These are phyloP conservation scores for Syzygium malaccense DNA, from an alignment of 441 rosid species.

Conservation along the genomic window DNA sequence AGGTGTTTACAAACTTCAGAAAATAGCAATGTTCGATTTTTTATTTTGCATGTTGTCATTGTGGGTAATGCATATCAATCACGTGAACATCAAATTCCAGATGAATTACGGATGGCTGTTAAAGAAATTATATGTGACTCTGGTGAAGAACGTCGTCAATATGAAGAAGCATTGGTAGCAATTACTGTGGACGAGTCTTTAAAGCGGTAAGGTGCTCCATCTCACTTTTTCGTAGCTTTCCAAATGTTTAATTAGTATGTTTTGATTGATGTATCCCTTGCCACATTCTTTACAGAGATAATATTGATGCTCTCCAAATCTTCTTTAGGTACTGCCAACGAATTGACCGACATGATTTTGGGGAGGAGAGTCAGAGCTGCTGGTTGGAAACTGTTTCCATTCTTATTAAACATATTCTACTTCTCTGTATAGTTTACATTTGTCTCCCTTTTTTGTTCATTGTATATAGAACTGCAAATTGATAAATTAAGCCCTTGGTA, in stretches of 20 bases:
- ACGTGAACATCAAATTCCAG: constrained; percentile 18
- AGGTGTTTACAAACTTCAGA: background rate
- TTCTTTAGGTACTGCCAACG: constrained; percentile 66
- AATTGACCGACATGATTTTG: constrained; percentile 63
- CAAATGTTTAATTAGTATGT: background rate
- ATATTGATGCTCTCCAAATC: background rate
- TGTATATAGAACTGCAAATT: background rate
- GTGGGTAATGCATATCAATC: background rate
- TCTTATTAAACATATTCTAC: constrained; percentile 1
- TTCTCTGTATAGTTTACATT: background rate
- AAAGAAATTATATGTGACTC: constrained; percentile 74
- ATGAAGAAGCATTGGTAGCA: constrained; percentile 73
- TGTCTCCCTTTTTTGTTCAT: background rate
- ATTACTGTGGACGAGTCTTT: constrained; percentile 80
- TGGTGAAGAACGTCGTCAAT: constrained; percentile 42
- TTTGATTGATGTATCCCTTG: background rate
- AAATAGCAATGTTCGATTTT: background rate
- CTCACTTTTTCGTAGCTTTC: background rate
- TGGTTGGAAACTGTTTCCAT: constrained; percentile 40
- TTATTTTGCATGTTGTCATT: background rate
- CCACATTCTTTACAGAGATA: background rate
- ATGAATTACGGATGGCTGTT: constrained; percentile 83
- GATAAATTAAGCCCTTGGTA: no score
- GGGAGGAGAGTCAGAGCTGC: constrained; percentile 96
- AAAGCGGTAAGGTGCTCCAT: constrained; percentile 40